Percentiles rank a stretch among this genome's conserved stretches.
These are phyloP conservation scores for Trichophaea hybrida DNA, from an alignment of 2,329 filamentous ascomycete genomes.

Conservation along the genomic window DNA sequence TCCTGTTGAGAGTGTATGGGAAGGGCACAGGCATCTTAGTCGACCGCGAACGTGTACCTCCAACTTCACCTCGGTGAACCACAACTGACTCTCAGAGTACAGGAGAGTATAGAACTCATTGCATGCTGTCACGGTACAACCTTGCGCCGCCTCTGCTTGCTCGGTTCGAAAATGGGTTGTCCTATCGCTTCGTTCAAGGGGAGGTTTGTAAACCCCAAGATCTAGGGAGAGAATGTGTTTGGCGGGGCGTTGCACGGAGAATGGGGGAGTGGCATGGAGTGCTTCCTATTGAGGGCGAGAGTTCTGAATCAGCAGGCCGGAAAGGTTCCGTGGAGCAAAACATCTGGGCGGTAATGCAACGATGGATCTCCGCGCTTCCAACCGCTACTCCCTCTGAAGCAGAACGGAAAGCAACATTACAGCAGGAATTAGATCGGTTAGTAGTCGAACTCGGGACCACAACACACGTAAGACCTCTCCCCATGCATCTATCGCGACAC, in stretches of 20 bases:
- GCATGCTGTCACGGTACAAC: constrained; percentile 63
- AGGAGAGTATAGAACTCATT: constrained; percentile 56
- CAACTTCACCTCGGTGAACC: constrained; percentile 35
- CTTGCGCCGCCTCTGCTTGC: constrained; percentile 76
- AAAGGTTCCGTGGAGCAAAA: not conserved
- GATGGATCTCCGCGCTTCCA: not conserved
- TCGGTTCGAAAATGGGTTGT: constrained; percentile 83
- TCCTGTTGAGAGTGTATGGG: not conserved
- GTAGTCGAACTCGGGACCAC: too few relatives aligned
- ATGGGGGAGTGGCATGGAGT: constrained; percentile 80
- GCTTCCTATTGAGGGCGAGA: not conserved
- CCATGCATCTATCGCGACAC: too few relatives aligned
- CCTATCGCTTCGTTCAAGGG: constrained; percentile 79
- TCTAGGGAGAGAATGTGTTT: constrained; percentile 57
- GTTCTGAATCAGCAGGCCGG: not conserved
- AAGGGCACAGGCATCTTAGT: not conserved
- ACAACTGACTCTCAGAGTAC: constrained; percentile 38
- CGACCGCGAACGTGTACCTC: not conserved
- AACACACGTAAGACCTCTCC: too few relatives aligned
- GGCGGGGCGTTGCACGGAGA: constrained; percentile 64
- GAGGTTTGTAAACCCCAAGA: constrained; percentile 64
- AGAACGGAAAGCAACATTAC: too few relatives aligned
- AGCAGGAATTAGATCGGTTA: too few relatives aligned
- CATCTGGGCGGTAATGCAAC: not conserved
- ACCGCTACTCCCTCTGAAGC: not conserved